Conservation (phyloP, 495 filamentous ascomycete species). For the Neurospora sp. region DNA sequence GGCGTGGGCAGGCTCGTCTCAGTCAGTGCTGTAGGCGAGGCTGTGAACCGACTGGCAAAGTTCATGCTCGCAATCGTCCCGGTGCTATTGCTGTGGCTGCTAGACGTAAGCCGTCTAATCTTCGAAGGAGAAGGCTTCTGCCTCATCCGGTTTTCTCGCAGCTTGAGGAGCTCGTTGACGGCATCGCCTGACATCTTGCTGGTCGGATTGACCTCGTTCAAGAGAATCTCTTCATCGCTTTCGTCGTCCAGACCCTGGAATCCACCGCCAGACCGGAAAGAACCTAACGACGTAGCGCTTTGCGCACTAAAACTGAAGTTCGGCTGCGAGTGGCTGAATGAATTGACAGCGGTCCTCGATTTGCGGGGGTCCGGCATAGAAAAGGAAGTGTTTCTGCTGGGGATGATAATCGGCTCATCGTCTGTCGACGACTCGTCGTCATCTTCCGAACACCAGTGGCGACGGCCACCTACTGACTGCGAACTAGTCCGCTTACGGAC, state of each 20-base stretch:
- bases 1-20: conserved; percentile 60
- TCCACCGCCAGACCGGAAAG: conserved; percentile 17
- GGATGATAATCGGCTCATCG: conserved; percentile 55
- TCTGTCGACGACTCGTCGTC: conserved; percentile 48
- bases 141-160: conserved; percentile 55
- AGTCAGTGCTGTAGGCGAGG: conserved; percentile 58
- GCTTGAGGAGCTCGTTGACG: conserved; percentile 58
- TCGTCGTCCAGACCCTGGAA: conserved; percentile 25
- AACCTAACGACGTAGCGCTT: conserved; percentile 26
- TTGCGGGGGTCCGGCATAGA: conserved; percentile 43
- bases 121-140: conserved; percentile 31
- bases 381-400: conserved; percentile 54
- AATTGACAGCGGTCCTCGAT: conserved; percentile 32
- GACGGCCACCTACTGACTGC: conserved; percentile 13
- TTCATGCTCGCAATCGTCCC: conserved; percentile 9
- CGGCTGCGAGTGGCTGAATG: conserved; percentile 43
- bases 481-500: conserved; percentile 18
- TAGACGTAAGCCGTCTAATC: conserved; percentile 8
- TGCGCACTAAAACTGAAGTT: conserved; percentile 31
- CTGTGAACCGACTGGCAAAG: conserved; percentile 12
- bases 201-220: conserved; percentile 29
- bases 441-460: conserved; percentile 30
- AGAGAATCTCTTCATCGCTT: conserved; percentile 49
- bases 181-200: conserved; percentile 30
- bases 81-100: not conserved